Base-by-base conservation (phyloP, 2,329 filamentous ascomycete species). In the Spiromastix sp. region DNA sequence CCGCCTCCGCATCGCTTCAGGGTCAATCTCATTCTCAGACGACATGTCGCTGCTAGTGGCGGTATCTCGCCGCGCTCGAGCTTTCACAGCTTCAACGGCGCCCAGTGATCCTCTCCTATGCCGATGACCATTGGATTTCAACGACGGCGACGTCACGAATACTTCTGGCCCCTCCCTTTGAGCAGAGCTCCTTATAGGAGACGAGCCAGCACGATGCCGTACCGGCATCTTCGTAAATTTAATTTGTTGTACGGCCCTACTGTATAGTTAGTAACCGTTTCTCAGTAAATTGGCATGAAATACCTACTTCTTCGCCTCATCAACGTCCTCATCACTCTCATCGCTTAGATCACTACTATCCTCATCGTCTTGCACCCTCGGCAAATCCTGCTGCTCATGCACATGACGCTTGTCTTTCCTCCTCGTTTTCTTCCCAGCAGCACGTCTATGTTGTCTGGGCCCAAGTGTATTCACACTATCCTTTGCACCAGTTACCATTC, bases 191-290 rank as follows among this genome's bases (percentile, higher is more conserved):
- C 85, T 79, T 24, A 83, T 78, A 3, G 89, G 89, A 31, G 89
- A 95, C 1, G 87, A 95, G 8, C 85, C 89, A 17, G 87, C 84
- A 37, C 89, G 78, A 46, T 77, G 78, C 19, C 87, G 76, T 28
- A 94, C 72, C 1, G 91, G 89, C 84, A 95, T 89, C 61, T 96
- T 96, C 32, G 82, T 78, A 59, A 98, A 98, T 53, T 89, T 87
- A 56, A 96, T 94, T 56, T 93, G 85, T 54, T 93, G 85, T 2
- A 81, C 81, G 29, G 83, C 81, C 36, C 81, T 70, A 33, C n/a
- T 30, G 17, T 11, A 8, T 11, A 16, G 26, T 36, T 36, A 27
- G 38, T 4, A 13, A 10, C 9, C 8, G 12, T 5, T 3, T 10
- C 10, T 12, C 22, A n/a, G n/a, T n/a, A n/a, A n/a, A n/a, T n/a